Conservation (phyloP, 805 yeast species). For the Candida alai region DNA sequence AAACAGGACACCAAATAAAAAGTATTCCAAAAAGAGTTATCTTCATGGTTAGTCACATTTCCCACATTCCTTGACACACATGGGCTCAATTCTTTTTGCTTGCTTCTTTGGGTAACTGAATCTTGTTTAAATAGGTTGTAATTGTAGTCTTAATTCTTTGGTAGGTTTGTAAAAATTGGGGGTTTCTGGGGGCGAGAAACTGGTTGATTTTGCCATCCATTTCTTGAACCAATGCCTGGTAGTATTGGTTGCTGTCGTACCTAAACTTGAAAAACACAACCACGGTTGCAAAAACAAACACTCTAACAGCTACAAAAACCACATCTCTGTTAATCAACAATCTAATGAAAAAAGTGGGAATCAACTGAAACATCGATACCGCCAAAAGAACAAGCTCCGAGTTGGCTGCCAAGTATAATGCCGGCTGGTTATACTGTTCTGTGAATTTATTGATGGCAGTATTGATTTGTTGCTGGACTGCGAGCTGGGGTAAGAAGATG, state of each 20-base stretch:
- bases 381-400: constrained; percentile 28
- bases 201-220: constrained; percentile 40
- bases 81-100: constrained; percentile 11
- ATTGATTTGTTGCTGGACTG: constrained; percentile 28
- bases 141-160: constrained; percentile 17
- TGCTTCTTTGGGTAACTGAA: constrained; percentile 18
- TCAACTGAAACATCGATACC: constrained; percentile 18
- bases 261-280: constrained; percentile 34
- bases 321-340: constrained; percentile 34
- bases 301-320: constrained; percentile 23
- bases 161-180: constrained; percentile 16
- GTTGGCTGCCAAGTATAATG: constrained; percentile 35
- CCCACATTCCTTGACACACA: too few species aligned
- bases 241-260: constrained; percentile 28
- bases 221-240: constrained; percentile 39
- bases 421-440: constrained; percentile 30
- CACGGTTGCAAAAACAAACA: constrained; percentile 29
- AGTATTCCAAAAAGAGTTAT: too few species aligned
- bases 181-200: constrained; percentile 13
- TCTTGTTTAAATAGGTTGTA: constrained; percentile 17
- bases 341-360: constrained; percentile 24
- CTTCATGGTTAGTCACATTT: too few species aligned
- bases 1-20: too few species aligned
- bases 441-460: constrained; percentile 28
- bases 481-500: constrained; percentile 26